Conservation (phyloP, 768 basidiomycete species). For the Amanita pseudoporphyria region DNA sequence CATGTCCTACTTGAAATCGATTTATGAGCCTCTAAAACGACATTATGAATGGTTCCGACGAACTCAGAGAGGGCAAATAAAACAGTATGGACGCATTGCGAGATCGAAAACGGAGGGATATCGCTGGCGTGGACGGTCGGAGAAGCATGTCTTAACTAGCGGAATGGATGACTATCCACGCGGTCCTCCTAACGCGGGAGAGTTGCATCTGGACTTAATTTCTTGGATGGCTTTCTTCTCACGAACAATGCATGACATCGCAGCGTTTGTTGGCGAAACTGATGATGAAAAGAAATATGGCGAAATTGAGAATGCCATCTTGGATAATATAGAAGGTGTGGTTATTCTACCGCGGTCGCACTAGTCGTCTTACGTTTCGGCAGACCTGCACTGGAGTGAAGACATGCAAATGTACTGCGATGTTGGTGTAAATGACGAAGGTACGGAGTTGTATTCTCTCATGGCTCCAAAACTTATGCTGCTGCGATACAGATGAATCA, state of each 20-base stretch:
- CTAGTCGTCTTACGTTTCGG: not conserved
- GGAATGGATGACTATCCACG: slow-evolving; percentile 97
- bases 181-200: slow-evolving; percentile 81
- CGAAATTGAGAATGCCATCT: slow-evolving; percentile 70
- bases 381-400: slow-evolving; percentile 92
- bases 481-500: slow-evolving; percentile 62
- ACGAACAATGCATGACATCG: slow-evolving; percentile 86
- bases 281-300: slow-evolving; percentile 74
- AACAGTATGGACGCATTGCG: slow-evolving; percentile 76
- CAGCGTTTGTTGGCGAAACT: slow-evolving; percentile 76
- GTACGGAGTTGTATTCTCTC: slow-evolving; percentile 28
- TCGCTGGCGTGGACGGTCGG: slow-evolving; percentile 87
- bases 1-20: slow-evolving; percentile 59
- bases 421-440: slow-evolving; percentile 73
- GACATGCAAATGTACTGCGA: slow-evolving; percentile 92
- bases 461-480: not conserved
- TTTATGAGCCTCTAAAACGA: slow-evolving; percentile 76
- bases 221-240: slow-evolving; percentile 98
- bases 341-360: not conserved
- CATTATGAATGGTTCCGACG: slow-evolving; percentile 97
- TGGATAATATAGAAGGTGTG: slow-evolving; percentile 79
- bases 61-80: slow-evolving; percentile 90
- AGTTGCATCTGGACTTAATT: slow-evolving; percentile 88
- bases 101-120: slow-evolving; percentile 88
- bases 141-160: slow-evolving; percentile 81